Evolutionary conservation across 345 rosid species (phyloP).

Genomic region (Acer saccharum): DNA sequence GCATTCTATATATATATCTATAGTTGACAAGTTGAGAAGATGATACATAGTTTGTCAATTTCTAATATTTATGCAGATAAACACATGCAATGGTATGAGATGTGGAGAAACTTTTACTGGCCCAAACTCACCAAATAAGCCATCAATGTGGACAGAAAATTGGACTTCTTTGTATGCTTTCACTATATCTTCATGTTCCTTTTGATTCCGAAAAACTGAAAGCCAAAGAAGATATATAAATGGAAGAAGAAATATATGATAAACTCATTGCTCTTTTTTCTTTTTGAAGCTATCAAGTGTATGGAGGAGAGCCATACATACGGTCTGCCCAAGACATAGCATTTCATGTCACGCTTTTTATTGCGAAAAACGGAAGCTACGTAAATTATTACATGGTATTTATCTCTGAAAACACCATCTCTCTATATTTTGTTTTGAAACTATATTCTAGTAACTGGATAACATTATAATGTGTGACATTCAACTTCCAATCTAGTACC

Average conservation of each 20-base stretch:
- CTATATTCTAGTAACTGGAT: background rate
- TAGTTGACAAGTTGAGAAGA: no score
- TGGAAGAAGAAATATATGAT: no score
- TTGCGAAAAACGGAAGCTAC: slow-evolving; percentile 84
- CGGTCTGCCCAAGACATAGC: slow-evolving; percentile 87
- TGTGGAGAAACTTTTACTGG: slow-evolving; percentile 85
- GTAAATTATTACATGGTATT: slow-evolving; percentile 91
- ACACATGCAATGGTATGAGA: slow-evolving; percentile 82
- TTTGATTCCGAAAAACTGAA: background rate
- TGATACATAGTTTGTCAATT: background rate
- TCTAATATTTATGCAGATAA: slow-evolving; percentile 50
- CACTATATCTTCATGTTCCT: background rate
- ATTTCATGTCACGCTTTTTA: slow-evolving; percentile 68
- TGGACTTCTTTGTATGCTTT: slow-evolving; percentile 87
- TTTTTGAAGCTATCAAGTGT: slow-evolving; percentile 64
- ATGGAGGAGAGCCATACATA: slow-evolving; percentile 58
- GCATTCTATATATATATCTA: no score
- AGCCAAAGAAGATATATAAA: no score
- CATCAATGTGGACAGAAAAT: slow-evolving; percentile 84
- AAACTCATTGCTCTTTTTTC: background rate
- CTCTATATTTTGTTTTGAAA: background rate
- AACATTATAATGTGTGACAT: background rate
- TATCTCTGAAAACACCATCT: background rate
- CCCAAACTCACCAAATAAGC: slow-evolving; percentile 83
- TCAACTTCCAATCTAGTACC: slow-evolving; percentile 50